phyloP scores from a whole-genome alignment of 2,329 filamentous ascomycete species.

The Ascochyta koolunga region DNA sequence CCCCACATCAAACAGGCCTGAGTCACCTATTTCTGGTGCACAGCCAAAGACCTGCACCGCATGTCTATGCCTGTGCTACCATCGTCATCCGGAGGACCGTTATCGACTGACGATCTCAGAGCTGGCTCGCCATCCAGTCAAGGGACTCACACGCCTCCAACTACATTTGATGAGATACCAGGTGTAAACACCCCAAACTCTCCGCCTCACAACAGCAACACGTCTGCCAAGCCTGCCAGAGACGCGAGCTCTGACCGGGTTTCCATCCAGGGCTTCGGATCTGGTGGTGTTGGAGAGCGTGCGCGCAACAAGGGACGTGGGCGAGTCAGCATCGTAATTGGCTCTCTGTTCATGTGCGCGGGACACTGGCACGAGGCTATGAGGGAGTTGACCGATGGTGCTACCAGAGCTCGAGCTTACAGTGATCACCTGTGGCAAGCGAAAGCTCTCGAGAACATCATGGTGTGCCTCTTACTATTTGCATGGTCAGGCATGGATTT shows the following conservation, averaged over 20 bases:
- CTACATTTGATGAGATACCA: constrained; percentile 57
- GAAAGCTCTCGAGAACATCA: constrained; percentile 87
- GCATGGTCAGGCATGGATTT: constrained; percentile 87
- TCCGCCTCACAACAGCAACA: constrained; percentile 50
- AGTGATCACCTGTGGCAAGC: constrained; percentile 98
- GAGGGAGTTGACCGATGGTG: constrained; percentile 81
- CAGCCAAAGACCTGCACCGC: constrained; percentile 67
- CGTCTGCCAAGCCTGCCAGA: constrained; percentile 55
- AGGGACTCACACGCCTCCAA: constrained; percentile 47
- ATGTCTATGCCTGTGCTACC: constrained; percentile 79
- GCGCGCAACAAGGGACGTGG: constrained; percentile 82
- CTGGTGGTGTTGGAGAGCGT: constrained; percentile 71
- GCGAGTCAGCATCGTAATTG: constrained; percentile 78
- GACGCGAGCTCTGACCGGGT: constrained; percentile 66
- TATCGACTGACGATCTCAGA: constrained; percentile 35
- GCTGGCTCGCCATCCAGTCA: constrained; percentile 35
- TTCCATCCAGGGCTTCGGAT: constrained; percentile 69
- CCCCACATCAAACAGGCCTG: constrained; percentile 33
- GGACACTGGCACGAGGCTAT: constrained; percentile 90
- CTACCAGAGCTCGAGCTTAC: constrained; percentile 74
- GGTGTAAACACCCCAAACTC: constrained; percentile 45
- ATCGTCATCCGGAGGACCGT: constrained; percentile 42
- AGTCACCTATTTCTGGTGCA: constrained; percentile 43
- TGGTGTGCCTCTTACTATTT: constrained; percentile 81
- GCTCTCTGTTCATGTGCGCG: constrained; percentile 84